phyloP scores from a whole-genome alignment of 345 rosid genomes.

The Gossypium longicalyx region DNA sequence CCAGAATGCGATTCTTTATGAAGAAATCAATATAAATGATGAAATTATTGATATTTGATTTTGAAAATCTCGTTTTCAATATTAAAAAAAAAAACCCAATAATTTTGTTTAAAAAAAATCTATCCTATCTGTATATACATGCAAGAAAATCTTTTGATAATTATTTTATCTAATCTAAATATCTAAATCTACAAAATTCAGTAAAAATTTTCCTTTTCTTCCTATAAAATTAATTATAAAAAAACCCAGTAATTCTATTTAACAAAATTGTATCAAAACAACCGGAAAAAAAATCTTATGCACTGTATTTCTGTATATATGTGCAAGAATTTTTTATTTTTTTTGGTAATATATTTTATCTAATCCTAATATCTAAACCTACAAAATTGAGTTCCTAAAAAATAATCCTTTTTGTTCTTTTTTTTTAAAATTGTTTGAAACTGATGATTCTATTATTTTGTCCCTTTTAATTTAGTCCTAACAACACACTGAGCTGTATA shows the following conservation, averaged over 20 bases:
- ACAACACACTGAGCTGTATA: too few species aligned
- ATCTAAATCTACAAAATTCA: too few species aligned
- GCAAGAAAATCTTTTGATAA: too few species aligned
- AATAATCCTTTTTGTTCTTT: neutral
- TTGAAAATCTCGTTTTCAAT: neutral
- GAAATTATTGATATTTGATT: neutral
- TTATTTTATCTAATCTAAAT: too few species aligned
- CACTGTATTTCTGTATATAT: neutral
- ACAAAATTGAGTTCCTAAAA: neutral
- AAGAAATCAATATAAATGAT: neutral
- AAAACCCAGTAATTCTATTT: neutral
- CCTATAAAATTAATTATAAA: neutral
- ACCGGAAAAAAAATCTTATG: neutral
- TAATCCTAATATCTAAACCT: neutral
- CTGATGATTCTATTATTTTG: neutral
- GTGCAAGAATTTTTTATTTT: too few species aligned
- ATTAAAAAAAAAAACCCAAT: neutral
- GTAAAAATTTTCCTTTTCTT: too few species aligned
- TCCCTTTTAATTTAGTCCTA: too few species aligned
- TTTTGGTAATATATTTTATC: neutral
- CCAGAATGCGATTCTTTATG: slow-evolving; percentile 8
- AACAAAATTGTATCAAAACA: neutral
- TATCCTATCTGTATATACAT: too few species aligned
- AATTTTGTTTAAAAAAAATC: too few species aligned
- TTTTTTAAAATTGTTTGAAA: neutral